Evolutionary conservation across 108 stramenopile species (phyloP).

Genomic region (Mediolabrus comicus): DNA sequence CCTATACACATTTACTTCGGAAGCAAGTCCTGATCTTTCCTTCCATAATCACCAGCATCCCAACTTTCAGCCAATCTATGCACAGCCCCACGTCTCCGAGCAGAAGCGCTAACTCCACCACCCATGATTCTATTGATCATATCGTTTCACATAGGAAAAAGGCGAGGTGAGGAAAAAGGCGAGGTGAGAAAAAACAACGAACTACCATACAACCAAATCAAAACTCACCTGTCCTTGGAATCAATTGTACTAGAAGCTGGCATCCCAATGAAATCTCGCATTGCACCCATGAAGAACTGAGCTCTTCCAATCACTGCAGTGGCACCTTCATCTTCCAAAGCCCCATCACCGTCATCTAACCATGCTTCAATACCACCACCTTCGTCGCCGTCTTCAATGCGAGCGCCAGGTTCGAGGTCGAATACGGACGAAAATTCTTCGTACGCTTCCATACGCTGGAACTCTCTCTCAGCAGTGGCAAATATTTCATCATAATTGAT

Average conservation of each 20-base stretch:
- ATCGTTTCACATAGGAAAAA: too few species aligned
- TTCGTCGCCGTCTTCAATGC: slow-evolving; percentile 3
- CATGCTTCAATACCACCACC: slow-evolving; percentile 48
- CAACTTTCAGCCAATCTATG: slow-evolving; percentile 34
- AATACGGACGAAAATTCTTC: slow-evolving; percentile 28
- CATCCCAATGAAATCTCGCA: slow-evolving; percentile 78
- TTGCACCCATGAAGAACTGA: slow-evolving; percentile 79
- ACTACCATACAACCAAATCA: too few species aligned
- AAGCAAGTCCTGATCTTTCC: slow-evolving; percentile 19
- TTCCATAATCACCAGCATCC: slow-evolving; percentile 47
- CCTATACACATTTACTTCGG: background rate
- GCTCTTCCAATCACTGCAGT: slow-evolving; percentile 73
- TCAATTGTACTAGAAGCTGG: slow-evolving; percentile 73
- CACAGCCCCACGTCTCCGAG: slow-evolving; percentile 50
- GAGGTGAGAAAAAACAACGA: too few species aligned
- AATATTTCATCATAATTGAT: slow-evolving; percentile 36
- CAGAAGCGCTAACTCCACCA: slow-evolving; percentile 54
- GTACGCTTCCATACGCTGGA: slow-evolving; percentile 35
- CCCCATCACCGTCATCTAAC: slow-evolving; percentile 66
- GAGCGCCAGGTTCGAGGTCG: background rate
- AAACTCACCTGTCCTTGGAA: slow-evolving; percentile 58
- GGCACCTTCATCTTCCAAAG: slow-evolving; percentile 64
- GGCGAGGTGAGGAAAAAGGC: too few species aligned
- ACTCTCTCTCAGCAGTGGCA: slow-evolving; percentile 42
- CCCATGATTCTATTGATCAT: slow-evolving; percentile 57